Evolutionary conservation across 1,139 yeast species (phyloP).

Genomic region (Lodderomyces theae): DNA sequence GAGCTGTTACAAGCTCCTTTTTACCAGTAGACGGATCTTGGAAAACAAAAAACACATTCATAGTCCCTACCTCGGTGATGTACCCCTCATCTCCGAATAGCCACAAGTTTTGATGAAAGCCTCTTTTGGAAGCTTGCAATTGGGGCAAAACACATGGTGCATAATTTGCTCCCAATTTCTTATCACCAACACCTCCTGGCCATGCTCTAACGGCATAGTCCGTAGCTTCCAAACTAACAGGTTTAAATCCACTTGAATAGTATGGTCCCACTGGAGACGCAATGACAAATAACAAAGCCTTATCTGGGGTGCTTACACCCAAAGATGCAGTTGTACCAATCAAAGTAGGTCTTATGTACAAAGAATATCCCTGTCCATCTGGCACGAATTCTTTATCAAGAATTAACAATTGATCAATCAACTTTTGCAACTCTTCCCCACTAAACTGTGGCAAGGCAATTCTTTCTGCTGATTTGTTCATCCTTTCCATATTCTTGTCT

Average conservation of each 20-base stretch:
- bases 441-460: slow-evolving; percentile 87
- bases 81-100: slow-evolving; percentile 85
- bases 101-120: slow-evolving; percentile 96
- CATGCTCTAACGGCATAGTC: slow-evolving; percentile 97
- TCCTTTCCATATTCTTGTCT: slow-evolving; percentile 84
- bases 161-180: slow-evolving; percentile 94
- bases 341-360: slow-evolving; percentile 90
- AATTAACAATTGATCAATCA: slow-evolving; percentile 70
- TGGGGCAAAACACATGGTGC: slow-evolving; percentile 94
- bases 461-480: slow-evolving; percentile 84
- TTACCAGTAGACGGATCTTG: slow-evolving; percentile 63
- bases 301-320: slow-evolving; percentile 79
- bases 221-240: slow-evolving; percentile 89
- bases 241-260: slow-evolving; percentile 87
- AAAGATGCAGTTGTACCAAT: slow-evolving; percentile 87
- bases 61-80: slow-evolving; percentile 95
- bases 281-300: slow-evolving; percentile 78
- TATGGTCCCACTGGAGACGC: slow-evolving; percentile 96
- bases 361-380: slow-evolving; percentile 77
- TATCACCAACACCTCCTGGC: slow-evolving; percentile 99
- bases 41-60: slow-evolving; percentile 91
- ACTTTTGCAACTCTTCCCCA: slow-evolving; percentile 67
- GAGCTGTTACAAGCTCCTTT: slow-evolving; percentile 92
- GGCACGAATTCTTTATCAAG: slow-evolving; percentile 80
- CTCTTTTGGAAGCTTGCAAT: slow-evolving; percentile 79